Evolutionary conservation across 371 early-diverging fungal species (phyloP).

Genomic region (Mucor irregularis): DNA sequence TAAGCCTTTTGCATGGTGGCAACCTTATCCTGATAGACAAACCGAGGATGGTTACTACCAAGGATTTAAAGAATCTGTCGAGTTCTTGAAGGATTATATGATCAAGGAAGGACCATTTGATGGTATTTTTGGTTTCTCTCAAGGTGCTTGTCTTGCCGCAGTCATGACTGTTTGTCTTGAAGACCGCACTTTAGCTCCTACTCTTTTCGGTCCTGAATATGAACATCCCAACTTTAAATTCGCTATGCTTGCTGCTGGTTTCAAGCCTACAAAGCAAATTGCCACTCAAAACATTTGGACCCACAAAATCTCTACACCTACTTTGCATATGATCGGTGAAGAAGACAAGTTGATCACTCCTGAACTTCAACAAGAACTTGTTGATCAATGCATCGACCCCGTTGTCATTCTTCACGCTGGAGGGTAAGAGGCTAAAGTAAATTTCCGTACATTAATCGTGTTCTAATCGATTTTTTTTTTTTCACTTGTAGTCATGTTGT

Average conservation of each 20-base stretch:
- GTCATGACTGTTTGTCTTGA: conserved; percentile 53
- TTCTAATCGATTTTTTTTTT: neutral
- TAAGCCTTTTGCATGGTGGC: conserved; percentile 69
- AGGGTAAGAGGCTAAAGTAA: conserved; percentile 52
- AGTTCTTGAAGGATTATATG: conserved; percentile 49
- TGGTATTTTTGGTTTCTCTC: conserved; percentile 78
- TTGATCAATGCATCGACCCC: conserved; percentile 39
- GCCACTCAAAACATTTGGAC: conserved; percentile 43
- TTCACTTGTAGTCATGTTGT: conserved; percentile 58
- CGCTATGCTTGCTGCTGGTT: conserved; percentile 64
- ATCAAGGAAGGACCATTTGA: conserved; percentile 69
- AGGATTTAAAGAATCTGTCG: conserved; percentile 64
- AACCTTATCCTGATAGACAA: conserved; percentile 20
- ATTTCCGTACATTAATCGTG: neutral
- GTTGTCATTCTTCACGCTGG: conserved; percentile 44
- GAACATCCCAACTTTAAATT: conserved; percentile 57
- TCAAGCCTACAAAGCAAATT: conserved; percentile 40
- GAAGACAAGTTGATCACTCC: conserved; percentile 55
- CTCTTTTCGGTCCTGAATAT: conserved; percentile 31
- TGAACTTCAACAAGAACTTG: conserved; percentile 41
- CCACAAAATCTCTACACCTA: conserved; percentile 50
- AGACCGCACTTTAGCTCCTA: conserved; percentile 26
- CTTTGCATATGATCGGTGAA: conserved; percentile 70
- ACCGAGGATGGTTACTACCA: conserved; percentile 41
- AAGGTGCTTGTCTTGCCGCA: conserved; percentile 70